Percentiles rank a stretch among this genome's conserved stretches.
Conservation (phyloP, 148 eudicot genomes). For the Chenopodium quinoa region DNA sequence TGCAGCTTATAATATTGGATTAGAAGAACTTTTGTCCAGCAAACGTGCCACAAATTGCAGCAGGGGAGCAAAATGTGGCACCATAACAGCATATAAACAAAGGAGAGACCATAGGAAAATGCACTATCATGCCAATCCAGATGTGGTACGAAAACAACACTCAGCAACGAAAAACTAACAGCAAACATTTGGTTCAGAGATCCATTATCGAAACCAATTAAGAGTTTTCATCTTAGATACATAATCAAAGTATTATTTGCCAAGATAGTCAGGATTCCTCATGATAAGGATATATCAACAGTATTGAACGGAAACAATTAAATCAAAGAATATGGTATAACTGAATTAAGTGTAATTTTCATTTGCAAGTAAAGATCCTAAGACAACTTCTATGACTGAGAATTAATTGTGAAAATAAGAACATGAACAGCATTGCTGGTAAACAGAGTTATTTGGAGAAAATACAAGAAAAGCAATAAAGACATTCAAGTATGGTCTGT, state of each 20-base stretch:
- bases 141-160: not conserved
- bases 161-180: not conserved
- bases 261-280: not conserved
- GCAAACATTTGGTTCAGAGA: not conserved
- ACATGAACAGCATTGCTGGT: conserved; percentile 15
- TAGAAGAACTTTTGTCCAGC: not conserved
- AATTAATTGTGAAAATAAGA: conserved; percentile 14
- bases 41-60: not conserved
- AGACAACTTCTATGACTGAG: conserved; percentile 4
- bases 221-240: not conserved
- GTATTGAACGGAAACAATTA: not conserved
- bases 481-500: conserved; percentile 14
- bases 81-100: not conserved
- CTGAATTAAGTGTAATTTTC: conserved; percentile 10
- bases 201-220: not conserved
- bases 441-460: conserved; percentile 4
- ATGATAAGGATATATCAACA: too few species aligned
- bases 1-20: not conserved
- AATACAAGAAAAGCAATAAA: conserved; percentile 7
- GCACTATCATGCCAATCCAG: not conserved
- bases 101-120: not conserved
- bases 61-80: not conserved
- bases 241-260: not conserved
- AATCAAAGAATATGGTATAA: conserved; percentile 5
- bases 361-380: conserved; percentile 21